Evolutionary conservation across 139 green algal genomes (phyloP), one percentile per base, ranked within the genome.

Genomic region (Edaphochlamys debaryana): DNA sequence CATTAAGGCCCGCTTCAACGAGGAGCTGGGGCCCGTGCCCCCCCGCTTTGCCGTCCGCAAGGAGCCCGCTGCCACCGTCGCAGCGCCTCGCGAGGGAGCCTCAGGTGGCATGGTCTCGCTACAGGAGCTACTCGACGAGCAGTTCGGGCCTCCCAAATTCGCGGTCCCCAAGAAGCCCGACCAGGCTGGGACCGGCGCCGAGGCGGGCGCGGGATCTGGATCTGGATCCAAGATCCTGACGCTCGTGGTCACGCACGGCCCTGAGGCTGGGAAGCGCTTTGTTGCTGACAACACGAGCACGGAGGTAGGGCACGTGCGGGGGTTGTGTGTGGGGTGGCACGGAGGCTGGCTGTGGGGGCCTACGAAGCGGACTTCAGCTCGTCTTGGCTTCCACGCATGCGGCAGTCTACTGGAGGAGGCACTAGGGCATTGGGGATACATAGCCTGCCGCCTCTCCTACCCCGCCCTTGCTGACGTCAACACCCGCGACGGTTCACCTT

Each of bases 231-330:
- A 20, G 32, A 22, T 56, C 75, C 74, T 94, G 68, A 79, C 87
- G 60, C 80, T 95, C n/a, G 79, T 87, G 27, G 88, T 95, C 23
- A 81, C 87, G 36, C 67, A 84, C 32, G 92, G 92, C 1, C 90
- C 92, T 19, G 85, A 82, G 56, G 66, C 71, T 30, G 86, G 87
- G 64, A 75, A 63, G 45, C 45, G 67, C 11, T 80, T 88, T 60
- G 58, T 80, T 15, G 80, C 84, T 3, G 71, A 45, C 22, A 50
- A 77, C 45, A 50, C 82, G 32, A 25, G 42, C 8, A 48, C 32
- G 8, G 78, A 90, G 88, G 88, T 90, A 41, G 0, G 66, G 20
- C n/a, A n/a, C n/a, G n/a, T n/a, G n/a, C n/a, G 25, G 64, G 9
- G 15, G 32, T 42, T 6, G 34, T 25, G 34, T 69, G 64, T 4